Percentiles rank a stretch among this genome's conserved stretches.
These are phyloP conservation scores for Aspergillus sp. DNA, from an alignment of 2,329 filamentous ascomycete genomes.

Conservation along the genomic window DNA sequence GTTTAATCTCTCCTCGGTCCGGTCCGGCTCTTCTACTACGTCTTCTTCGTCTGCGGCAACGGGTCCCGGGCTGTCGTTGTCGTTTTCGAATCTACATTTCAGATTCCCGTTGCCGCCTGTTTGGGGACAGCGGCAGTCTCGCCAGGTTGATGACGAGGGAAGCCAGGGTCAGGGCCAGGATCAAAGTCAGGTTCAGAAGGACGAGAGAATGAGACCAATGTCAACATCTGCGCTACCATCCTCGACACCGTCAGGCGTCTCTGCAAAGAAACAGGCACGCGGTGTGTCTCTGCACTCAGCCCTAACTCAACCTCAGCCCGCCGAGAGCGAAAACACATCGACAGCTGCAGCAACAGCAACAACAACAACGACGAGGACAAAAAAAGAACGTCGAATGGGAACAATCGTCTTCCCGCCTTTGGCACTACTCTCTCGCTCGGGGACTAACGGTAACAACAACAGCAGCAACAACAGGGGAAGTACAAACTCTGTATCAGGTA, in stretches of 20 bases:
- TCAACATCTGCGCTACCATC: neutral
- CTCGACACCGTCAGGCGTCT: neutral
- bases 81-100: slow-evolving; percentile 9
- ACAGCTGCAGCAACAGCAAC: neutral
- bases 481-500: neutral
- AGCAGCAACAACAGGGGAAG: neutral
- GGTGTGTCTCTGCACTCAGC: neutral
- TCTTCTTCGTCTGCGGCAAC: neutral
- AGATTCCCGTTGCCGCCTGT: slow-evolving; percentile 4
- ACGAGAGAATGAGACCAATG: neutral
- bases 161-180: neutral
- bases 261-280: too few species aligned
- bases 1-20: slow-evolving; percentile 13
- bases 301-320: neutral
- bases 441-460: neutral
- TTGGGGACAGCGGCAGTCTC: neutral
- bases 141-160: neutral
- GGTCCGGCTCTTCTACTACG: neutral
- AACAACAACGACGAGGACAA: neutral
- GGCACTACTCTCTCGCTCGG: neutral
- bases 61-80: slow-evolving; percentile 5
- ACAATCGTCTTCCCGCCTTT: slow-evolving; percentile 12
- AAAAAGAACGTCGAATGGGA: slow-evolving; percentile 16
- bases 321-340: neutral
- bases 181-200: neutral